phyloP scores from a whole-genome alignment of 306 rosid species.

The Sophora flavescens region DNA sequence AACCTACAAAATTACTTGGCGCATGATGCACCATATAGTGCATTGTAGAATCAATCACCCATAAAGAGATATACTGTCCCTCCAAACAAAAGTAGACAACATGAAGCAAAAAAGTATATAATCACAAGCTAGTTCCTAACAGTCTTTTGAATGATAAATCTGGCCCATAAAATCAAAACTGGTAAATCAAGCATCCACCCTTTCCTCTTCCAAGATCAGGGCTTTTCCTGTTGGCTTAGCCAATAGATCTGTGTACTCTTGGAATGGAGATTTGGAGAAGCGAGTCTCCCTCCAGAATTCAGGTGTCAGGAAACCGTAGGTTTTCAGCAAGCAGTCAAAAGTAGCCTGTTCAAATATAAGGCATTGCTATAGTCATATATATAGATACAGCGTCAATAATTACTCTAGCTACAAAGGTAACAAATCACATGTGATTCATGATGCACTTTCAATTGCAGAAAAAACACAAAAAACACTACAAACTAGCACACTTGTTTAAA shows the following conservation, averaged over 20 bases:
- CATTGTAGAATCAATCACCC: too few relatives aligned
- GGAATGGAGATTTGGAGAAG: slow-evolving; percentile 53
- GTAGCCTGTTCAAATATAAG: slow-evolving; percentile 42
- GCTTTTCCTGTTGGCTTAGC: slow-evolving; percentile 44
- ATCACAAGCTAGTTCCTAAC: background rate
- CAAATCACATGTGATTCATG: background rate
- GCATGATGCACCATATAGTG: too few relatives aligned
- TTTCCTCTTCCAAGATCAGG: slow-evolving; percentile 50
- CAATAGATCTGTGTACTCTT: slow-evolving; percentile 48
- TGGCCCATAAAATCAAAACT: background rate
- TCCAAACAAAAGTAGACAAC: too few relatives aligned
- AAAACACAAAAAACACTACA: too few relatives aligned
- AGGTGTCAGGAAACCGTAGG: slow-evolving; percentile 53
- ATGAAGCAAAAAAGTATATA: too few relatives aligned
- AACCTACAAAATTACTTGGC: too few relatives aligned
- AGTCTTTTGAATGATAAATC: background rate
- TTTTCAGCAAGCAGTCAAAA: slow-evolving; percentile 46
- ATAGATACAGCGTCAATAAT: background rate
- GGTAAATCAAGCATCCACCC: slow-evolving; percentile 42
- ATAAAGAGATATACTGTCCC: background rate
- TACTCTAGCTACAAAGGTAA: background rate
- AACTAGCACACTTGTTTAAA: too few relatives aligned
- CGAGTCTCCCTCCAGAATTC: slow-evolving; percentile 57
- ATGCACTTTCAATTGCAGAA: background rate
- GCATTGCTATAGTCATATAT: background rate